Base-by-base conservation (phyloP, 352 stramenopile species). In the Sclerospora graminicola region DNA sequence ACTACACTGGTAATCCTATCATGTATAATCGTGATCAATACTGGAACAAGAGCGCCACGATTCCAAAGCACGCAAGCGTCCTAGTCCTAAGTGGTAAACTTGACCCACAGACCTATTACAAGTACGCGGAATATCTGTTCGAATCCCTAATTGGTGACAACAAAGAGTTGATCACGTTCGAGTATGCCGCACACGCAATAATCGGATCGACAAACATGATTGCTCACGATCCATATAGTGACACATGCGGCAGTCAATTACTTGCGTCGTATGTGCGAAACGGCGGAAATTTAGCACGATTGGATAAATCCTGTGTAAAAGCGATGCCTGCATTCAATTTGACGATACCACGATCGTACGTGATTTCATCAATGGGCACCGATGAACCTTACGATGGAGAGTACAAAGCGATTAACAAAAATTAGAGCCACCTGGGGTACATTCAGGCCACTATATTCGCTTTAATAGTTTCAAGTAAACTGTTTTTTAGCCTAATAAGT, bases 21-120 rank as follows among this genome's bases (percentile, higher is more conserved):
- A 16, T 52, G 8, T 81, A 81, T 63, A 8, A 51, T 71, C 45
- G n/a, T n/a, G n/a, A n/a, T n/a, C n/a, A n/a, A n/a, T n/a, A n/a
- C n/a, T n/a, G n/a, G n/a, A n/a, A n/a, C n/a, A n/a, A n/a, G n/a
- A n/a, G n/a, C n/a, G n/a, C n/a, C n/a, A n/a, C n/a, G n/a, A n/a
- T n/a, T n/a, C n/a, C n/a, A n/a, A n/a, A n/a, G n/a, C n/a, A n/a
- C n/a, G n/a, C n/a, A n/a, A n/a, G n/a, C n/a, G n/a, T n/a, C n/a
- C n/a, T n/a, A n/a, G n/a, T n/a, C n/a, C n/a, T n/a, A n/a, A n/a
- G n/a, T n/a, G n/a, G n/a, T n/a, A n/a, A n/a, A n/a, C n/a, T n/a
- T n/a, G n/a, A n/a, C n/a, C n/a, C n/a, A n/a, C n/a, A n/a, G n/a
- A 76, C 62, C 13, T 45, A 53, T 9, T 35, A 66, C 54, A 71